Conservation (phyloP, 345 rosid genomes). For the Linum tenue region DNA sequence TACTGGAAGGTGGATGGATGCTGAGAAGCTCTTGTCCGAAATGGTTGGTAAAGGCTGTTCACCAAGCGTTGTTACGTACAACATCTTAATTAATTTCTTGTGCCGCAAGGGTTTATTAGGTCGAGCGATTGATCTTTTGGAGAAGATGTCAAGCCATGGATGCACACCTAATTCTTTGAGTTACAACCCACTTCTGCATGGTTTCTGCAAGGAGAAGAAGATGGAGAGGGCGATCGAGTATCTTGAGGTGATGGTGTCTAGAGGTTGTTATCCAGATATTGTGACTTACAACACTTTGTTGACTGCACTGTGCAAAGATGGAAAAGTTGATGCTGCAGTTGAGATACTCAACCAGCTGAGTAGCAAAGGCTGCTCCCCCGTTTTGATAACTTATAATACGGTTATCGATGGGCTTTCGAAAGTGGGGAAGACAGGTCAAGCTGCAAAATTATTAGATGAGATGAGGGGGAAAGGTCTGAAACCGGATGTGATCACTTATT, state of each 20-base stretch:
- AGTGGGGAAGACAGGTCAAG: slow-evolving; percentile 70
- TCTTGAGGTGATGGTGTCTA: slow-evolving; percentile 72
- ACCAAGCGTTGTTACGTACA: slow-evolving; percentile 85
- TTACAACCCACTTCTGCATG: slow-evolving; percentile 76
- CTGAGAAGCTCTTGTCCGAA: slow-evolving; percentile 61
- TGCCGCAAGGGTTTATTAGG: slow-evolving; percentile 74
- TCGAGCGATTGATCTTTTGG: slow-evolving; percentile 68
- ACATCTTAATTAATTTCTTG: slow-evolving; percentile 76
- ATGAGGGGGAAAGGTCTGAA: slow-evolving; percentile 65
- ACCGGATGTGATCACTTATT: slow-evolving; percentile 67
- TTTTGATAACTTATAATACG: slow-evolving; percentile 66
- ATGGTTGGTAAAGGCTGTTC: slow-evolving; percentile 71
- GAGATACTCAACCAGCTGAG: slow-evolving; percentile 75
- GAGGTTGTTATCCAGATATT: slow-evolving; percentile 86
- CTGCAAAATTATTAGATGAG: slow-evolving; percentile 53
- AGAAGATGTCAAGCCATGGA: slow-evolving; percentile 78
- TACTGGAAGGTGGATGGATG: slow-evolving; percentile 87
- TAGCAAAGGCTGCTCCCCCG: slow-evolving; percentile 75
- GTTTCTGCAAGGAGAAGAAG: slow-evolving; percentile 79
- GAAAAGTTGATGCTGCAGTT: slow-evolving; percentile 76
- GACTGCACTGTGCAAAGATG: slow-evolving; percentile 75
- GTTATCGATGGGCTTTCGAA: slow-evolving; percentile 77
- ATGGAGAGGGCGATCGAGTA: slow-evolving; percentile 78
- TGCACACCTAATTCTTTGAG: slow-evolving; percentile 71
- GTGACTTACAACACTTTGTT: slow-evolving; percentile 85